Evolutionary conservation across 1,139 yeast species (phyloP).

Genomic region (Pichia sp.): DNA sequence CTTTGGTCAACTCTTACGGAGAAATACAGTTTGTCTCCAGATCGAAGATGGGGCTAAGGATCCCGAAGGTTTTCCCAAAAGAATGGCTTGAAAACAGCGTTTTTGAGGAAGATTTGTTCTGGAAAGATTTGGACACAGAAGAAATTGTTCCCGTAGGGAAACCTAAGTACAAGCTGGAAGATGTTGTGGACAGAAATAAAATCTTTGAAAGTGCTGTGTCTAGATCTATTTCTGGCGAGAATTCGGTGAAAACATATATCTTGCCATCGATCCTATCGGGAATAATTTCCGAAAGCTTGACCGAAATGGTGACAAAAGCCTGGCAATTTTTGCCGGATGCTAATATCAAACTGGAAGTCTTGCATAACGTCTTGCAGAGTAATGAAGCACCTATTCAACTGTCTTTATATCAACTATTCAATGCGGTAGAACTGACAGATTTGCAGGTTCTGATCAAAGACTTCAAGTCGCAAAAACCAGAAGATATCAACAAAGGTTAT

Average conservation of each 20-base stretch:
- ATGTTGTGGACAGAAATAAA: conserved; percentile 26
- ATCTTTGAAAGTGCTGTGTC: conserved; percentile 29
- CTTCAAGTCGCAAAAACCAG: conserved; percentile 22
- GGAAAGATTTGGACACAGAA: conserved; percentile 17
- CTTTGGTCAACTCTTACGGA: conserved; percentile 55
- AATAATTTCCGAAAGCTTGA: conserved; percentile 27
- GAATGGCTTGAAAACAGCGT: conserved; percentile 33
- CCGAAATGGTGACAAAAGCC: conserved; percentile 25
- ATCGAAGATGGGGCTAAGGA: conserved; percentile 44
- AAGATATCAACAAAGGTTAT: conserved; percentile 27
- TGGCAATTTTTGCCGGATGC: conserved; percentile 31
- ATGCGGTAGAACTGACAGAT: conserved; percentile 33
- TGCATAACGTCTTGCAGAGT: conserved; percentile 54
- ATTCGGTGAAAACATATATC: conserved; percentile 26
- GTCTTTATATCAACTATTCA: conserved; percentile 46
- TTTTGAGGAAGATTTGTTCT: conserved; percentile 28
- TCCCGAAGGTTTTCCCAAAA: conserved; percentile 51
- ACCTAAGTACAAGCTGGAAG: conserved; percentile 31
- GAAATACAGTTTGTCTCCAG: conserved; percentile 47
- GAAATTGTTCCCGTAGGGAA: conserved; percentile 29
- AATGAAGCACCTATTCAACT: conserved; percentile 47
- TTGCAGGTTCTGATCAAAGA: conserved; percentile 25
- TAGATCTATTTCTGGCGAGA: conserved; percentile 17
- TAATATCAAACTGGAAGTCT: conserved; percentile 43
- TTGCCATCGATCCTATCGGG: conserved; percentile 31